A percentile compares a stretch with the other conserved stretches of the same genome.
These are phyloP conservation scores for Juglanconis juglandina DNA, from an alignment of 2,329 filamentous ascomycete species.

Conservation along the genomic window DNA sequence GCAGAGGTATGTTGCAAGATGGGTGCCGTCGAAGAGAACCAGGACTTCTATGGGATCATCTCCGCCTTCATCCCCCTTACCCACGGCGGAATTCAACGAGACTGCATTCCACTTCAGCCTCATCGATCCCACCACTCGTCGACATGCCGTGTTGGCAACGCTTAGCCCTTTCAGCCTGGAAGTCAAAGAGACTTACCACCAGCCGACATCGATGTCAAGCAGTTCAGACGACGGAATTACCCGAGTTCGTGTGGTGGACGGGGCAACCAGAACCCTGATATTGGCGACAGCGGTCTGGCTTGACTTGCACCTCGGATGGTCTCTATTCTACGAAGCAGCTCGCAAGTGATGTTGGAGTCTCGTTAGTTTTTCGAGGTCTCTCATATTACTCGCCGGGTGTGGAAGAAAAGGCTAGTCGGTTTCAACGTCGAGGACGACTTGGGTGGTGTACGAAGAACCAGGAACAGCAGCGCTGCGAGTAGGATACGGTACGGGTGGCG, in stretches of 20 bases:
- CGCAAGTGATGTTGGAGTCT: background rate
- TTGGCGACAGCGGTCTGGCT: conserved; percentile 9
- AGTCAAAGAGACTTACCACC: conserved; percentile 9
- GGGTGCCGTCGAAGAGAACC: background rate
- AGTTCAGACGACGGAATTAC: background rate
- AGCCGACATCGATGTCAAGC: background rate
- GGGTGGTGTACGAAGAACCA: no score
- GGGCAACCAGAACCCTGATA: conserved; percentile 1
- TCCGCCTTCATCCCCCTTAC: no score
- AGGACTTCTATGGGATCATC: no score
- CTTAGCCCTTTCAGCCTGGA: conserved; percentile 1
- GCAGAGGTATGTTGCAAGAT: background rate
- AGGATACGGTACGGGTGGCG: no score
- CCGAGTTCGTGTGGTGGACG: background rate
- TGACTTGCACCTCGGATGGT: conserved; percentile 11
- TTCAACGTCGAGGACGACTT: no score
- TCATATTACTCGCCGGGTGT: no score
- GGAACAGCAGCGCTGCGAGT: no score
- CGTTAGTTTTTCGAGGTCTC: no score
- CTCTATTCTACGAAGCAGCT: background rate
- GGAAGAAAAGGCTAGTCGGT: no score
- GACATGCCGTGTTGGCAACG: conserved; percentile 10
- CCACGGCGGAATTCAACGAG: background rate
- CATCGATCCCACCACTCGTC: conserved; percentile 2
- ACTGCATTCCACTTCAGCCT: conserved; percentile 10